phyloP scores from a whole-genome alignment of 306 rosid species.

The Dalbergia oliveri region DNA sequence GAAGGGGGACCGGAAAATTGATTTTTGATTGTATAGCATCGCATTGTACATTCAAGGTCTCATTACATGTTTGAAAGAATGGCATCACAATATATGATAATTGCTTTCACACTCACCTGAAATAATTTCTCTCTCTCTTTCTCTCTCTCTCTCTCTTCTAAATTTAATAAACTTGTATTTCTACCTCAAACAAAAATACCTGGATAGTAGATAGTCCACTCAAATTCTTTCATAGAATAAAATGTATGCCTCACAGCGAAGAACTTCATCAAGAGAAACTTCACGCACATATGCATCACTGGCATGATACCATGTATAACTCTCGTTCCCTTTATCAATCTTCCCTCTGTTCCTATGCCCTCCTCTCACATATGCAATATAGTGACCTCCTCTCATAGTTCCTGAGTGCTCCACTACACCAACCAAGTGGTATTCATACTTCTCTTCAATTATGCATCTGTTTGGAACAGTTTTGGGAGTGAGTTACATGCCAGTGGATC shows the following conservation, averaged over 20 bases:
- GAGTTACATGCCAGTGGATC: conserved; percentile 32
- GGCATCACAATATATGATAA: conserved; percentile 60
- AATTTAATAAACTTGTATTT: conserved; percentile 43
- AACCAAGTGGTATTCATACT: conserved; percentile 65
- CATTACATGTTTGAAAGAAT: conserved; percentile 65
- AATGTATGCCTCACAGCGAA: conserved; percentile 85
- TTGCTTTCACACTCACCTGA: conserved; percentile 59
- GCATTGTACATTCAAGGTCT: conserved; percentile 58
- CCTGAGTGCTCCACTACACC: conserved; percentile 93
- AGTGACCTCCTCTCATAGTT: conserved; percentile 94
- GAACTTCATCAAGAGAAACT: conserved; percentile 77
- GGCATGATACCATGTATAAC: conserved; percentile 80
- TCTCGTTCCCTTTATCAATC: conserved; percentile 49
- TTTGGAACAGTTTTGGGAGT: conserved; percentile 29
- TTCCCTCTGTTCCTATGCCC: conserved; percentile 63
- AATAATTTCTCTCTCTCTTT: conserved; percentile 43
- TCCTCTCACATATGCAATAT: conserved; percentile 90
- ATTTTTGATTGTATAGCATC: conserved; percentile 49
- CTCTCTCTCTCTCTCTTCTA: conserved; percentile 25
- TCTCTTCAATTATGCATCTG: conserved; percentile 68
- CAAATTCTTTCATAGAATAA: conserved; percentile 78
- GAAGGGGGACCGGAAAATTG: conserved; percentile 17
- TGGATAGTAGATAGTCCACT: conserved; percentile 44
- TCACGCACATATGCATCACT: conserved; percentile 77
- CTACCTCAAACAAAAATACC: conserved; percentile 41